phyloP scores from a whole-genome alignment of 2,329 filamentous ascomycete genomes.

The Hawksworthiomyces lignivorus region DNA sequence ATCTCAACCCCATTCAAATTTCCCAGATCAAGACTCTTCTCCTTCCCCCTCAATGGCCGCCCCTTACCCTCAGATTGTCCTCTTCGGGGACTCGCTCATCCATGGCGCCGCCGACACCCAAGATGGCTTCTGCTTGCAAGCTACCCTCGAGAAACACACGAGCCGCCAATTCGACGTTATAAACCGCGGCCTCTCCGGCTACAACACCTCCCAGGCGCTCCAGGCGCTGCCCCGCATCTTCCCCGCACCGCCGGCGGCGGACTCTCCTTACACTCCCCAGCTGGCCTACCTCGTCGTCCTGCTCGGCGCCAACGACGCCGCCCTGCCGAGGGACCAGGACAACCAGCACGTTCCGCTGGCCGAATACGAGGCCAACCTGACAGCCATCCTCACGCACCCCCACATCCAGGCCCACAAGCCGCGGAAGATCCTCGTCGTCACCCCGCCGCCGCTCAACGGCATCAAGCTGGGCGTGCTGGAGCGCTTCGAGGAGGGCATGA shows the following conservation, averaged over 20 bases:
- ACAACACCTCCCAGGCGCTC: constrained; percentile 71
- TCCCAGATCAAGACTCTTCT: background rate
- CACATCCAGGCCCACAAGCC: constrained; percentile 61
- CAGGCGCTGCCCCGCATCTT: constrained; percentile 63
- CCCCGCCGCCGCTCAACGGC: constrained; percentile 77
- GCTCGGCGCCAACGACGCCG: constrained; percentile 87
- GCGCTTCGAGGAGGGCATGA: constrained; percentile 34
- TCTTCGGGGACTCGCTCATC: constrained; percentile 87
- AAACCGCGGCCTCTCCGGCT: constrained; percentile 82
- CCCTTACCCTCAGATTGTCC: constrained; percentile 65
- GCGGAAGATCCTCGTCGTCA: constrained; percentile 69
- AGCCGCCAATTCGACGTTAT: constrained; percentile 74
- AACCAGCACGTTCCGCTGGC: constrained; percentile 73
- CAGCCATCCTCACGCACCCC: constrained; percentile 64
- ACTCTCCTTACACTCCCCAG: constrained; percentile 42
- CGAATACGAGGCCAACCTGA: constrained; percentile 66
- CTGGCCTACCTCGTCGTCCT: constrained; percentile 67
- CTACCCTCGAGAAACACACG: constrained; percentile 62
- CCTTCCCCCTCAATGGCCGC: constrained; percentile 16
- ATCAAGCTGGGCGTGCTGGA: constrained; percentile 50
- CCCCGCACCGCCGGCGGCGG: constrained; percentile 40
- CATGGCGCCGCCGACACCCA: constrained; percentile 56
- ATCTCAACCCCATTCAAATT: too few relatives aligned
- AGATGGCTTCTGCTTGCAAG: constrained; percentile 66
- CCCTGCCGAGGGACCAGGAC: constrained; percentile 52